Evolutionary conservation across 176 grass and related monocot genomes (phyloP), one percentile per base, ranked within the genome.

Genomic region (Aegilops speltoides): DNA sequence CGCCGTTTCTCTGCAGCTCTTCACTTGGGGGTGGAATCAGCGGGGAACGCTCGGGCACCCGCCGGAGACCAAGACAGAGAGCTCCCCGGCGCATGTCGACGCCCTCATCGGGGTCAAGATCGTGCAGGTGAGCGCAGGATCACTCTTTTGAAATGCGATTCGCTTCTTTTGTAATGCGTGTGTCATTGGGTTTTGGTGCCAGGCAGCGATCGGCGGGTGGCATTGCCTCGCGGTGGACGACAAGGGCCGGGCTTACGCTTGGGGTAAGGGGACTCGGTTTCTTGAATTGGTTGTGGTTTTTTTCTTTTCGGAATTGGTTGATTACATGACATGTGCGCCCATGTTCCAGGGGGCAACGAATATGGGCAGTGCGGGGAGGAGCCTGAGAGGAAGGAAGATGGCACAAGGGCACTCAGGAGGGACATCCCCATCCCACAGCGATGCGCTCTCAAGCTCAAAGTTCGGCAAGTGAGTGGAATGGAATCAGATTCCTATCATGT

Each of bases 21-120:
- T 96, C 78, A 98, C 97, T 45, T 98, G 97, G 97, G 97, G 97
- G 22, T 98, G 97, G 97, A 98, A 98, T 72, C 94, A 96, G 88
- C 93, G 97, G 26, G 97, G 97, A 66, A 98, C 97, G 43, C 93
- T 96, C 13, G 97, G 97, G 26, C 97, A 98, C 83, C 94, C 77
- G 17, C 89, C 94, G n/a, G 77, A 87, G 87, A 86, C 84, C 74
- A 95, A 95, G 79, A 91, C 91, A 40, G 94, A 93, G 91, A 91
- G 94, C 84, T 73, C 65, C n/a, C 97, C 97, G 7, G 83, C 79
- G 10, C 90, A 74, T 19, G 94, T 96, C 26, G 65, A 92, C 8
- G 89, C 92, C 48, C 97, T 96, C 29, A 61, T 90, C 31, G 87
- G 85, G 37, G 92, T 96, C 80, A 94, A 82, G 87, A 96, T 98